These are phyloP conservation scores for Brettanomyces bruxellensis DNA, from an alignment of 805 yeast genomes.

Conservation along the genomic window DNA sequence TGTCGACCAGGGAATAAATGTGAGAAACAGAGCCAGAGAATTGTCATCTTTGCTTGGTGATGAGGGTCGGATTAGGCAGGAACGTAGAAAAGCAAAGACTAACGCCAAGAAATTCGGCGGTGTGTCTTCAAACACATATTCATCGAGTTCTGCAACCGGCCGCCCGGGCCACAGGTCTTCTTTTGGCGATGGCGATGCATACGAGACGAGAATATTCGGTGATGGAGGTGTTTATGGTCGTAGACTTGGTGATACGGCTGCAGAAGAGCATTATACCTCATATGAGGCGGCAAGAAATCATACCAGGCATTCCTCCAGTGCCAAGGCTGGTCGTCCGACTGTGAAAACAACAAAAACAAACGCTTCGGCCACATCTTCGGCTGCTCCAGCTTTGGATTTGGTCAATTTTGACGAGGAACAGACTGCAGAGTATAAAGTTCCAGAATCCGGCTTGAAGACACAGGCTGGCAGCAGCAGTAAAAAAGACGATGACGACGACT, in stretches of 20 bases:
- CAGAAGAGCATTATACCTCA: conserved; percentile 13
- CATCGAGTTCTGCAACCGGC: conserved; percentile 44
- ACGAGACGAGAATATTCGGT: conserved; percentile 49
- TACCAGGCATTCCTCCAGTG: conserved; percentile 20
- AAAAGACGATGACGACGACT: conserved; percentile 32
- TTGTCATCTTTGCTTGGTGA: conserved; percentile 64
- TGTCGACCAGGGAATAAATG: conserved; percentile 92
- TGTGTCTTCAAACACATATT: conserved; percentile 32
- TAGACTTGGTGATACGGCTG: conserved; percentile 50
- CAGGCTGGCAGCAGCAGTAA: conserved; percentile 2
- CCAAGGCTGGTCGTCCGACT: background rate
- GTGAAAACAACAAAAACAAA: conserved; percentile 17
- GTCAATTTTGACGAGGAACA: conserved; percentile 33
- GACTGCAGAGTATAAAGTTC: background rate
- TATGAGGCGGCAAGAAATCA: background rate
- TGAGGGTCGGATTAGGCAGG: conserved; percentile 67
- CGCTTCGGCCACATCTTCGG: conserved; percentile 21
- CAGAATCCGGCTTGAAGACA: conserved; percentile 1
- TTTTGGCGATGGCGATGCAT: conserved; percentile 24
- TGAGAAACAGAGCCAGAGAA: conserved; percentile 82
- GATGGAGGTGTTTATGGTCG: conserved; percentile 67
- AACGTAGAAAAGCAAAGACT: conserved; percentile 84
- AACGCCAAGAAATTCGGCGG: conserved; percentile 79
- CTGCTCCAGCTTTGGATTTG: conserved; percentile 32
- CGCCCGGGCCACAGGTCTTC: conserved; percentile 14